A percentile compares a stretch with the other conserved stretches of the same genome.
These are phyloP conservation scores for Coemansia sp. DNA, from an alignment of 192 early-diverging fungal genomes.

Conservation along the genomic window DNA sequence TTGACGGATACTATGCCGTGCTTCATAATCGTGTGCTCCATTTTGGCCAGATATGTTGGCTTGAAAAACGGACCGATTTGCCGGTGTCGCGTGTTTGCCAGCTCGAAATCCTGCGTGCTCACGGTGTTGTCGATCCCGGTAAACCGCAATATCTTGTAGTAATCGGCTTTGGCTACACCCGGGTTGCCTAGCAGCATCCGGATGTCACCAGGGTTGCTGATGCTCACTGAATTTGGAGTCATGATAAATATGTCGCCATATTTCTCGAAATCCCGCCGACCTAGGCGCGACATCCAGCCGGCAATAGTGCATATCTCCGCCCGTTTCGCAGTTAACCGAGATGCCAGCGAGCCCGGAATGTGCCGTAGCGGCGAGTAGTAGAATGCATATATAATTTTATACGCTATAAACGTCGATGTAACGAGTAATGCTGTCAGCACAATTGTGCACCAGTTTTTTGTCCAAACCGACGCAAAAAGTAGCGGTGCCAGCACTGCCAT, in stretches of 20 bases:
- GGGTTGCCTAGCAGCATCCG: conserved; percentile 21
- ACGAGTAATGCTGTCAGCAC: not conserved
- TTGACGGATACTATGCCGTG: conserved; percentile 30
- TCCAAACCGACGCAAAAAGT: not conserved
- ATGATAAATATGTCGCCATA: conserved; percentile 34
- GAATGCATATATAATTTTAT: conserved; percentile 7
- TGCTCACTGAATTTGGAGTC: conserved; percentile 15
- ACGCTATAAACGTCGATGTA: not conserved
- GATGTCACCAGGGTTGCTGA: conserved; percentile 33
- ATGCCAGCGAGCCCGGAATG: conserved; percentile 25
- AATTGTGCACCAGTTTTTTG: not conserved
- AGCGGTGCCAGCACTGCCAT: conserved; percentile 18
- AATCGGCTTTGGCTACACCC: conserved; percentile 17
- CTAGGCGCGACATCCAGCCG: conserved; percentile 25
- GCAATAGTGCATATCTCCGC: not conserved
- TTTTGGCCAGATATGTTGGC: conserved; percentile 22
- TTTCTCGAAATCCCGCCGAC: conserved; percentile 13
- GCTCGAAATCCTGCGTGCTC: conserved; percentile 32
- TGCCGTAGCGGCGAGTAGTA: conserved; percentile 29
- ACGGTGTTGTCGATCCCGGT: conserved; percentile 44
- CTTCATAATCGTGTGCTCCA: conserved; percentile 44
- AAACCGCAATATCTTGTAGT: conserved; percentile 35
- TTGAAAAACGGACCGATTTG: conserved; percentile 44
- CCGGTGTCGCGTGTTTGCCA: conserved; percentile 34
- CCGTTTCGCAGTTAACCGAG: conserved; percentile 21